Conservation (phyloP, 108 stramenopile species). For the Parietichytrium sp. region DNA sequence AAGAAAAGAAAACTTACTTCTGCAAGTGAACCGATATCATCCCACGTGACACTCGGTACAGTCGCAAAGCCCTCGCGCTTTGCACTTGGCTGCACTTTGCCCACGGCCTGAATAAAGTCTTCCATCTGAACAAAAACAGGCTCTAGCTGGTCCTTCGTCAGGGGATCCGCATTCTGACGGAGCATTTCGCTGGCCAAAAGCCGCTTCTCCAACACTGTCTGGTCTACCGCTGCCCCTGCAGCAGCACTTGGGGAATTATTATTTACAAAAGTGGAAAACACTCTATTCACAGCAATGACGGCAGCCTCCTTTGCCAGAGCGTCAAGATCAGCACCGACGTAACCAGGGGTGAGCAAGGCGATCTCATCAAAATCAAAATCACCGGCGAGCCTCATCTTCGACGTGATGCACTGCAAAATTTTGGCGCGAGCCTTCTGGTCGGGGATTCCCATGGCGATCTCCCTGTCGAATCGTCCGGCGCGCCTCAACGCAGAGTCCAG, state of each 20-base stretch:
- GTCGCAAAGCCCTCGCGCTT: slow-evolving; percentile 99
- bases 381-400: slow-evolving; percentile 75
- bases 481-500: slow-evolving; percentile 90
- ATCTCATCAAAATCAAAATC: slow-evolving; percentile 77
- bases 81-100: slow-evolving; percentile 90
- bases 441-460: slow-evolving; percentile 90
- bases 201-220: not conserved
- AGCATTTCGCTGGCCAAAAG: too few species aligned
- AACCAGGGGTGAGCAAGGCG: slow-evolving; percentile 88
- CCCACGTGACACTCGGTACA: slow-evolving; percentile 94
- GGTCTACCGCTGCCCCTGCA: too few species aligned
- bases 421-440: slow-evolving; percentile 81
- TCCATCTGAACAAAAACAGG: slow-evolving; percentile 82
- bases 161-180: slow-evolving; percentile 54
- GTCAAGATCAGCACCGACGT: slow-evolving; percentile 93
- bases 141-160: slow-evolving; percentile 73
- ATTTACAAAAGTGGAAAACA: too few species aligned
- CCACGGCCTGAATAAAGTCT: slow-evolving; percentile 86
- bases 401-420: slow-evolving; percentile 81
- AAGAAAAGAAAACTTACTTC: slow-evolving; percentile 39
- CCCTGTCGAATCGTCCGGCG: slow-evolving; percentile 94
- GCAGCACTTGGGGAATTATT: too few species aligned
- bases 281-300: slow-evolving; percentile 88
- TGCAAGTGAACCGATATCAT: slow-evolving; percentile 80
- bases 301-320: slow-evolving; percentile 95